Conservation (phyloP, 495 filamentous ascomycete species). For the Cercophora samala region DNA sequence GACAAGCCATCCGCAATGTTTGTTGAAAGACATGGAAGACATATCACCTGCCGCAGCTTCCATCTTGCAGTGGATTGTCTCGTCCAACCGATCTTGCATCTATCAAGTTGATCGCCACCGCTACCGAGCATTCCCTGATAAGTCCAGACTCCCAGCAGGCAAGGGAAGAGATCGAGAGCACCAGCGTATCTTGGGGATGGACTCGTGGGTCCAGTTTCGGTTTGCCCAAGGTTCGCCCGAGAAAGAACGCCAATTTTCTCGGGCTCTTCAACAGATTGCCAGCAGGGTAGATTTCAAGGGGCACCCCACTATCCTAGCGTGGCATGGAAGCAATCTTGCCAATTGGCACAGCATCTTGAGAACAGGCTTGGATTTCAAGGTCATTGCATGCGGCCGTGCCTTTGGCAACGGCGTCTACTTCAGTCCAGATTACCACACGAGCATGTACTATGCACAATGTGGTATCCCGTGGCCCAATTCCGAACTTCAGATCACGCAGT, state of each 20-base stretch:
- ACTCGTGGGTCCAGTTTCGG: conserved; percentile 73
- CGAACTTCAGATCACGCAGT: conserved; percentile 51
- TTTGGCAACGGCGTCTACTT: conserved; percentile 84
- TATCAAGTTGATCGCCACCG: conserved; percentile 47
- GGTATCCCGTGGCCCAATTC: conserved; percentile 61
- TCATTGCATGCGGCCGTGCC: conserved; percentile 59
- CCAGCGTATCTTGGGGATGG: conserved; percentile 63
- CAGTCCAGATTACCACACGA: conserved; percentile 54
- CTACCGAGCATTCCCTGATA: neutral
- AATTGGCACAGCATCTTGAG: conserved; percentile 95
- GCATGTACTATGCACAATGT: conserved; percentile 51
- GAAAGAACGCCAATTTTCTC: conserved; percentile 78
- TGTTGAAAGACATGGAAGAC: conserved; percentile 58
- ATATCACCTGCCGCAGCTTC: conserved; percentile 65
- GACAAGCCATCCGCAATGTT: conserved; percentile 33
- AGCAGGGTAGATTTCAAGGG: conserved; percentile 33
- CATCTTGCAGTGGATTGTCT: conserved; percentile 83
- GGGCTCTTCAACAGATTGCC: conserved; percentile 54
- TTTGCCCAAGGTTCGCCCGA: conserved; percentile 88
- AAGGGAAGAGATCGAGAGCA: conserved; percentile 25
- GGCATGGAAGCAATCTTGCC: conserved; percentile 69
- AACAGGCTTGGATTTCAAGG: conserved; percentile 71
- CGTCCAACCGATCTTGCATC: conserved; percentile 86
- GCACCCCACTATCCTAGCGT: conserved; percentile 75
- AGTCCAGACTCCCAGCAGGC: conserved; percentile 4